A percentile compares a stretch with the other conserved stretches of the same genome.
Conservation (phyloP, 225 moss, liverwort and hornwort genomes). For the Straminergon stramineum region DNA sequence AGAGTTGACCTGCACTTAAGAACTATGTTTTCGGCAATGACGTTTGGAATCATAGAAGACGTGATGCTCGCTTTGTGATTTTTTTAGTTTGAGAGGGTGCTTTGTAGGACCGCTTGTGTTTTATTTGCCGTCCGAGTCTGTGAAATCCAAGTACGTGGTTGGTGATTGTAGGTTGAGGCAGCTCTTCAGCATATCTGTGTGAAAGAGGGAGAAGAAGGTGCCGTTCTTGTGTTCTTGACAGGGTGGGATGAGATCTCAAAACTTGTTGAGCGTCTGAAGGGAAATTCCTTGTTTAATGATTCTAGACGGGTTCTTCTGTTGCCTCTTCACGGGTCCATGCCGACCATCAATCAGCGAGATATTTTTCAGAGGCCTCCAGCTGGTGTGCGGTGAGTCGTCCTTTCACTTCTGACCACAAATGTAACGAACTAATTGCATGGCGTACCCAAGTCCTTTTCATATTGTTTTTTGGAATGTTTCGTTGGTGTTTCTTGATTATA, state of each 20-base stretch:
- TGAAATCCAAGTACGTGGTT: background rate
- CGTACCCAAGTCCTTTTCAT: background rate
- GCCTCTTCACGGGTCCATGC: constrained; percentile 99
- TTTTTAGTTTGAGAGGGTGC: background rate
- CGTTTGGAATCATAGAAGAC: background rate
- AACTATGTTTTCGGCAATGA: background rate
- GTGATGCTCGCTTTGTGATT: background rate
- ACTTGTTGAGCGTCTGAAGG: constrained; percentile 74
- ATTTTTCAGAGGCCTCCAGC: constrained; percentile 87
- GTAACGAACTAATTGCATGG: background rate
- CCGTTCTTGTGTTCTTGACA: constrained; percentile 85
- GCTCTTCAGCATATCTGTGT: constrained; percentile 83
- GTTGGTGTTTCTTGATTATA: background rate
- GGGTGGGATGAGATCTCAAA: constrained; percentile 99
- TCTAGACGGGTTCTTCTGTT: constrained; percentile 56
- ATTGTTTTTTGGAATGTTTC: background rate
- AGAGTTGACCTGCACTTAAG: background rate
- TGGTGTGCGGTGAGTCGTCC: constrained; percentile 64
- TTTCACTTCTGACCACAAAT: background rate
- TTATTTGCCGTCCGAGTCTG: background rate
- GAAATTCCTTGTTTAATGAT: constrained; percentile 68
- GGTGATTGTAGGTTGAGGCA: constrained; percentile 68
- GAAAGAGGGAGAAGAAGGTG: constrained; percentile 81
- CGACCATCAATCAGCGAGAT: constrained; percentile 91
- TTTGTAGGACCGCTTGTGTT: background rate